Evolutionary conservation across 2,329 filamentous ascomycete genomes (phyloP).

Genomic region (Verticillium longisporum): DNA sequence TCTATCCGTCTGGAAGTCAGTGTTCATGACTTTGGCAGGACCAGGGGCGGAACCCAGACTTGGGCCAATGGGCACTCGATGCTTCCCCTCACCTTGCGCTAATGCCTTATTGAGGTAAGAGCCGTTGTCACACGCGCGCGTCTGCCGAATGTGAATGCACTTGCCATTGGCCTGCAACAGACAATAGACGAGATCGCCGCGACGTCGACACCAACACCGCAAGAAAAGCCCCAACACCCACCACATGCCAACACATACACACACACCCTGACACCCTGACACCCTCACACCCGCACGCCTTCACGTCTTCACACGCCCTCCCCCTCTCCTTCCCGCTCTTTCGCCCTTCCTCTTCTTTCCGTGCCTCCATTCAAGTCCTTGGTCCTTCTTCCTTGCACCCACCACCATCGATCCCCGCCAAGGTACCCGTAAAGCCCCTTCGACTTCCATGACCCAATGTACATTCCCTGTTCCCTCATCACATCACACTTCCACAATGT

Average conservation of each 20-base stretch:
- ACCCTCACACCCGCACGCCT: background rate
- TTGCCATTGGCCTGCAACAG: background rate
- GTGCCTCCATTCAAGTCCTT: too few species aligned
- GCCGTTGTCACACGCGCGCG: background rate
- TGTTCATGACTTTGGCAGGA: background rate
- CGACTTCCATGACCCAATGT: background rate
- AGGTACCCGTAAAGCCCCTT: background rate
- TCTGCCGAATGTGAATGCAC: background rate
- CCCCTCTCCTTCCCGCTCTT: background rate
- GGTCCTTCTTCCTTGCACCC: background rate
- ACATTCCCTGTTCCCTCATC: background rate
- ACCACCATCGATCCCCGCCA: background rate
- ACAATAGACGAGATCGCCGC: background rate
- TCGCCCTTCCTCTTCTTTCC: background rate
- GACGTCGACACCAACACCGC: background rate
- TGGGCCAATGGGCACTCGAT: background rate
- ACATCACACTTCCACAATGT: background rate
- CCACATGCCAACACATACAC: background rate
- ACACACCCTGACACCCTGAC: too few species aligned
- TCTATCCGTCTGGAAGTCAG: background rate
- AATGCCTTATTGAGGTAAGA: background rate
- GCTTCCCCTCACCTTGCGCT: background rate
- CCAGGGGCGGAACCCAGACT: background rate
- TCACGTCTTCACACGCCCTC: background rate
- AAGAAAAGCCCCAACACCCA: background rate